Evolutionary conservation across 768 basidiomycete genomes (phyloP).

Genomic region (Mycena leptocephala): DNA sequence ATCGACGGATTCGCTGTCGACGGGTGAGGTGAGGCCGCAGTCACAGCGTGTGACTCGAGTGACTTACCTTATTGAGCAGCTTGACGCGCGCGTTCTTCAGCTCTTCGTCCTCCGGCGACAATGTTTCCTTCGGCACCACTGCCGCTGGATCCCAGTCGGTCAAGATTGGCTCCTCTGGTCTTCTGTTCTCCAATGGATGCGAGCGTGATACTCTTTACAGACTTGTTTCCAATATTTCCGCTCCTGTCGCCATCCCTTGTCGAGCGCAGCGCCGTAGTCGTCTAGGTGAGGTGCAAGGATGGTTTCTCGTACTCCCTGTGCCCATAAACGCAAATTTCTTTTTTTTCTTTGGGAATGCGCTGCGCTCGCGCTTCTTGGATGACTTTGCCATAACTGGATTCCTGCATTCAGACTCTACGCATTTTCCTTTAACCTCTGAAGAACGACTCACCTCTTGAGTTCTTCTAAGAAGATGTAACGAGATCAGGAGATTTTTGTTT

Average conservation of each 20-base stretch:
- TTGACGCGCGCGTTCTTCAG: neutral
- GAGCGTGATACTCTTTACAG: conserved; percentile 20
- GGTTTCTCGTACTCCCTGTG: conserved; percentile 14
- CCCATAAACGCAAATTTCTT: conserved; percentile 14
- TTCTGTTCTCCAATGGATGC: neutral
- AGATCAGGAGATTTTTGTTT: too few relatives aligned
- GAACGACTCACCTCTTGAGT: too few relatives aligned
- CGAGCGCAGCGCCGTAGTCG: neutral
- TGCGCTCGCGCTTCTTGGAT: too few relatives aligned
- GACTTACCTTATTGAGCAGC: conserved; percentile 8
- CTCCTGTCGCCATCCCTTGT: neutral
- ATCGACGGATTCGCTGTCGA: conserved; percentile 10
- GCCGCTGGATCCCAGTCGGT: neutral
- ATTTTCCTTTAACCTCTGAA: too few relatives aligned
- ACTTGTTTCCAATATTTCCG: conserved; percentile 3
- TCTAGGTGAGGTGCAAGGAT: conserved; percentile 20
- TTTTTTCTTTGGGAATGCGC: neutral
- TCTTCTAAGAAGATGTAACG: too few relatives aligned
- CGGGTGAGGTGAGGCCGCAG: neutral
- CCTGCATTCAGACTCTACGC: too few relatives aligned
- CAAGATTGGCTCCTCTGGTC: conserved; percentile 14
- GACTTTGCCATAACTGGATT: too few relatives aligned
- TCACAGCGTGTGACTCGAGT: neutral
- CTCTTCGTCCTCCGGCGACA: neutral
- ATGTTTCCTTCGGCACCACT: neutral